Conservation (phyloP, 1,284 basidiomycete species). For the Marasmius fiardii region DNA sequence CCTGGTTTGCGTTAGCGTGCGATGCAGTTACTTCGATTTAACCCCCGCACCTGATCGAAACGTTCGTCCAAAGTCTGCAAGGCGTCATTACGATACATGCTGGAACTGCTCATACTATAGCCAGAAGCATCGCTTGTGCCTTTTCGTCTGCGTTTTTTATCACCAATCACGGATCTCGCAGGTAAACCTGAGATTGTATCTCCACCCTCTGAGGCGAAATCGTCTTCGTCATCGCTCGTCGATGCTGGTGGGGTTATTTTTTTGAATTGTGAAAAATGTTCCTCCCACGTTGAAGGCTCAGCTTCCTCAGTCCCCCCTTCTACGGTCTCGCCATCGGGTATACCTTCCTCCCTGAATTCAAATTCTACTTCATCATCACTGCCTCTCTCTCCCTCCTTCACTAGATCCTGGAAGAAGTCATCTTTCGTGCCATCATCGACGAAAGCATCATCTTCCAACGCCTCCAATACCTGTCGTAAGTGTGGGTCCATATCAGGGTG, state of each 20-base stretch:
- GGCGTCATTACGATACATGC: constrained; percentile 92
- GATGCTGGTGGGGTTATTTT: constrained; percentile 31
- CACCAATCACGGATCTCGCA: constrained; percentile 71
- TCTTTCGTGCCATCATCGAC: constrained; percentile 74
- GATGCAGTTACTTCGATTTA: constrained; percentile 1
- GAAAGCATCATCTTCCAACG: constrained; percentile 95
- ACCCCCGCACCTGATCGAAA: constrained; percentile 78
- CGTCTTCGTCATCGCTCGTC: constrained; percentile 40
- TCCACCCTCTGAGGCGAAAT: constrained; percentile 67
- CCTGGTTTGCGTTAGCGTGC: constrained; percentile 26
- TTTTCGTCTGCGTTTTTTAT: constrained; percentile 68
- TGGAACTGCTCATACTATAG: constrained; percentile 96
- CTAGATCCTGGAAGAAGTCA: constrained; percentile 71
- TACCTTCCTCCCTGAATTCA: constrained; percentile 68
- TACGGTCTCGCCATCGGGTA: constrained; percentile 25
- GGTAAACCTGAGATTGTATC: constrained; percentile 79
- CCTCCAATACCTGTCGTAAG: constrained; percentile 90
- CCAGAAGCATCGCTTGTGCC: constrained; percentile 83
- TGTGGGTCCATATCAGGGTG: constrained; percentile 98
- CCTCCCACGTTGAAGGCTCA: constrained; percentile 59
- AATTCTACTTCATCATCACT: constrained; percentile 55
- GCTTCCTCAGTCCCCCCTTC: constrained; percentile 21
- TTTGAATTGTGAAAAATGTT: constrained; percentile 78
- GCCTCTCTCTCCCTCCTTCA: constrained; percentile 69
- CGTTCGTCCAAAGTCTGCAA: constrained; percentile 88